Evolutionary conservation across 371 early-diverging fungal genomes (phyloP).

Genomic region (Syncephalastrum racemosum): DNA sequence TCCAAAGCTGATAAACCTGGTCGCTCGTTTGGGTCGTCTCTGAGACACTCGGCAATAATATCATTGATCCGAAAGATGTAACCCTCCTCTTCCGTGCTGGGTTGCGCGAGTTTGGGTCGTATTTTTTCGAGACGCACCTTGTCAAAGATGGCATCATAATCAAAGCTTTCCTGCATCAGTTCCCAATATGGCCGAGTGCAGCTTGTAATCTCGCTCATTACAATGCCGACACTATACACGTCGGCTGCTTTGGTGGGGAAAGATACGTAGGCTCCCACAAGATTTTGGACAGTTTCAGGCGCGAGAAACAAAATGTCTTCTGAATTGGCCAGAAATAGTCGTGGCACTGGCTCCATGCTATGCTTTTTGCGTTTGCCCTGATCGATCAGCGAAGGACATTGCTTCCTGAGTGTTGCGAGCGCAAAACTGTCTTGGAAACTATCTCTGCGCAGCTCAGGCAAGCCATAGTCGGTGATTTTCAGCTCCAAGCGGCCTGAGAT

Average conservation of each 20-base stretch:
- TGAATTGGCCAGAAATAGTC: slow-evolving; percentile 4
- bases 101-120: slow-evolving; percentile 23
- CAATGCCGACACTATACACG: slow-evolving; percentile 46
- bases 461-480: slow-evolving; percentile 52
- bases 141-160: slow-evolving; percentile 18
- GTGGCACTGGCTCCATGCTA: no score
- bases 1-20: slow-evolving; percentile 37
- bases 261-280: slow-evolving; percentile 26
- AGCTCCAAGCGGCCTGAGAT: slow-evolving; percentile 53
- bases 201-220: slow-evolving; percentile 52
- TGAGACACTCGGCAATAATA: slow-evolving; percentile 37
- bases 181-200: slow-evolving; percentile 40
- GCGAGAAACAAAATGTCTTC: slow-evolving; percentile 42
- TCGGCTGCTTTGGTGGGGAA: slow-evolving; percentile 40
- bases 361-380: no score
- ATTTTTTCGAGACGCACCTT: slow-evolving; percentile 26
- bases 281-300: slow-evolving; percentile 37
- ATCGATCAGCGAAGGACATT: no score
- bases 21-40: slow-evolving; percentile 28
- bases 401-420: no score
- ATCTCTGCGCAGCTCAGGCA: slow-evolving; percentile 10
- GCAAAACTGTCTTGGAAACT: not conserved
- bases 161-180: slow-evolving; percentile 7
- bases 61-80: slow-evolving; percentile 42
- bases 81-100: slow-evolving; percentile 26